Conservation (phyloP, 495 filamentous ascomycete species). For the Penicillium atrosanguineum region DNA sequence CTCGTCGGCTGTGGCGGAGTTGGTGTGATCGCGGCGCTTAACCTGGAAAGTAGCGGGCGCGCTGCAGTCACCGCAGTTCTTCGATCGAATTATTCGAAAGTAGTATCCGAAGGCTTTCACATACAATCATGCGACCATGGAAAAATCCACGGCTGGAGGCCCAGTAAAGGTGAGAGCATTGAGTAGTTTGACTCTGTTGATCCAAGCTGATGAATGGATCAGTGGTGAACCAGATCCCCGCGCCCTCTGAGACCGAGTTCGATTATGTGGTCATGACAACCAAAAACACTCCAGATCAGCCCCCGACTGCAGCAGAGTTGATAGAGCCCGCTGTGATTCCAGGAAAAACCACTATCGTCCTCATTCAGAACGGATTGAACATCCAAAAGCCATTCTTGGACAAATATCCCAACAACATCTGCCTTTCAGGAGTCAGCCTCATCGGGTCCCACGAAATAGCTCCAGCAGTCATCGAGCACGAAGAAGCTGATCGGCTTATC, state of each 20-base stretch:
- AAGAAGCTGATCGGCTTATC: conserved; percentile 35
- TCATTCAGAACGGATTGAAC: conserved; percentile 63
- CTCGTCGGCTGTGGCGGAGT: conserved; percentile 54
- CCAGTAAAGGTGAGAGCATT: conserved; percentile 11
- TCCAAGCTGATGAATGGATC: no score
- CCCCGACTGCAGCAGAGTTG: conserved; percentile 31
- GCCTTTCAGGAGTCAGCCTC: conserved; percentile 53
- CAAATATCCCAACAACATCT: conserved; percentile 48
- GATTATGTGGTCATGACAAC: conserved; percentile 54
- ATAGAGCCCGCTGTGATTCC: conserved; percentile 51
- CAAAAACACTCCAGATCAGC: conserved; percentile 45
- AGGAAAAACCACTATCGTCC: conserved; percentile 48
- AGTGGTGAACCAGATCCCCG: not conserved
- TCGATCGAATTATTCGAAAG: conserved; percentile 54
- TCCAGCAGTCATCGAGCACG: conserved; percentile 45
- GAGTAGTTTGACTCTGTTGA: no score
- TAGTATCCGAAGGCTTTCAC: conserved; percentile 44
- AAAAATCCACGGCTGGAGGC: conserved; percentile 19
- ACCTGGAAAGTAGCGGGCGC: conserved; percentile 38
- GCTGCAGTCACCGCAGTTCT: conserved; percentile 49
- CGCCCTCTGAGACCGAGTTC: conserved; percentile 34
- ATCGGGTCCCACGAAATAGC: conserved; percentile 47
- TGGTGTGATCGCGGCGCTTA: conserved; percentile 49
- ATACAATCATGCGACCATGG: conserved; percentile 46
- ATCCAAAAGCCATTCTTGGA: conserved; percentile 56